phyloP scores from a whole-genome alignment of 768 basidiomycete genomes.

The Russula vinacea region DNA sequence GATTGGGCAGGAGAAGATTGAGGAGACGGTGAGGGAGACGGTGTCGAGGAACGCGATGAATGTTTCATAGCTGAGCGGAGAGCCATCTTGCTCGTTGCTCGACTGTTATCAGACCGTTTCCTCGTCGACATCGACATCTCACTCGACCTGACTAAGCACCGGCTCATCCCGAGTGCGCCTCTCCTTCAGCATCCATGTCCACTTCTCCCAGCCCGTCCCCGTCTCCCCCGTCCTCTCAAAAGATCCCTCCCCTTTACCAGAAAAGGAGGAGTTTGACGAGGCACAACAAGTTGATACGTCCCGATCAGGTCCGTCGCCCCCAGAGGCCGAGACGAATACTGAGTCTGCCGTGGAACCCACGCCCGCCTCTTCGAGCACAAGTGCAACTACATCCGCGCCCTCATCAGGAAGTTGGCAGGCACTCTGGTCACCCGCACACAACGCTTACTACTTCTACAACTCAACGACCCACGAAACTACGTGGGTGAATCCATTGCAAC shows the following conservation, averaged over 20 bases:
- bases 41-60: constrained; percentile 34
- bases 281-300: neutral
- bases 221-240: constrained; percentile 8
- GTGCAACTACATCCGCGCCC: constrained; percentile 24
- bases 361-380: constrained; percentile 9
- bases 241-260: constrained; percentile 8
- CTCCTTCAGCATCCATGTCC: constrained; percentile 19
- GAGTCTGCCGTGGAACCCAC: neutral
- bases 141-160: neutral
- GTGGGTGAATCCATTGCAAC: constrained; percentile 73
- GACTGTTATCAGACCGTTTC: too few relatives aligned
- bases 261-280: neutral
- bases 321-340: neutral
- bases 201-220: neutral
- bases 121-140: neutral
- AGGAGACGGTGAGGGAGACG: constrained; percentile 29
- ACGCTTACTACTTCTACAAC: constrained; percentile 86
- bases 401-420: constrained; percentile 63
- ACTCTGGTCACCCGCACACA: constrained; percentile 71
- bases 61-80: constrained; percentile 59
- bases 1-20: constrained; percentile 22
- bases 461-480: constrained; percentile 72
- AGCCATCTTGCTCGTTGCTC: constrained; percentile 24
- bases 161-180: constrained; percentile 5
- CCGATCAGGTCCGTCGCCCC: neutral